Conservation (phyloP, 2,329 filamentous ascomycete genomes). For the Colletotrichum graminicola region DNA sequence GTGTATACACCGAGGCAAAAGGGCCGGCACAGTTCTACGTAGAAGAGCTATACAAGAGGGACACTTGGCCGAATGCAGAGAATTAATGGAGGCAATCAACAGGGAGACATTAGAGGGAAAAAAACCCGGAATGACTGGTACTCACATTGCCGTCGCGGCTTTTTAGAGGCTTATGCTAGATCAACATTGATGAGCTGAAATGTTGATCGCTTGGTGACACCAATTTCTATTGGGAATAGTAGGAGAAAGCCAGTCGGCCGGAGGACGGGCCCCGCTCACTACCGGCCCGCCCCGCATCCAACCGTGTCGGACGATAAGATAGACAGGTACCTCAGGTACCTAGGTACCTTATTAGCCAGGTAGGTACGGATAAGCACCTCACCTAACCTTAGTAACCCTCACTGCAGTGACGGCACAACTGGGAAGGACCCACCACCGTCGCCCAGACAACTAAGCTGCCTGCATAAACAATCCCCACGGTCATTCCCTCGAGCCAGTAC, state of each 20-base stretch:
- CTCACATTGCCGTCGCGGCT: background rate
- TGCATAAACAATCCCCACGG: constrained; percentile 39
- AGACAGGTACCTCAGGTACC: background rate
- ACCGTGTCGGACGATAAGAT: constrained; percentile 34
- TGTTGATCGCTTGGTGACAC: background rate
- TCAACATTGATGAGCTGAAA: background rate
- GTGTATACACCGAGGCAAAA: background rate
- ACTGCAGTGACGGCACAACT: constrained; percentile 19
- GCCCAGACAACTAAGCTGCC: constrained; percentile 31
- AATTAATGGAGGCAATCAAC: background rate
- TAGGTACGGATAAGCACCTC: too few relatives aligned
- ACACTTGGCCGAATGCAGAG: background rate
- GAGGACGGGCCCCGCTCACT: constrained; percentile 6
- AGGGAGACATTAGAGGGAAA: background rate
- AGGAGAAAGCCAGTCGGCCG: background rate
- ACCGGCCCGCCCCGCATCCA: constrained; percentile 33
- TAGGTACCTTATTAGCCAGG: background rate
- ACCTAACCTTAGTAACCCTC: constrained; percentile 3
- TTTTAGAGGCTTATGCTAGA: background rate
- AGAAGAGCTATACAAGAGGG: background rate
- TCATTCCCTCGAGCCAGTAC: constrained; percentile 17
- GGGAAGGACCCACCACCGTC: constrained; percentile 23
- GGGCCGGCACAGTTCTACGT: background rate
- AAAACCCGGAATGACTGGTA: too few relatives aligned
- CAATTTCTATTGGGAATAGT: background rate